phyloP scores from a whole-genome alignment of 129 eudicot genomes.

The Logfia minima region DNA sequence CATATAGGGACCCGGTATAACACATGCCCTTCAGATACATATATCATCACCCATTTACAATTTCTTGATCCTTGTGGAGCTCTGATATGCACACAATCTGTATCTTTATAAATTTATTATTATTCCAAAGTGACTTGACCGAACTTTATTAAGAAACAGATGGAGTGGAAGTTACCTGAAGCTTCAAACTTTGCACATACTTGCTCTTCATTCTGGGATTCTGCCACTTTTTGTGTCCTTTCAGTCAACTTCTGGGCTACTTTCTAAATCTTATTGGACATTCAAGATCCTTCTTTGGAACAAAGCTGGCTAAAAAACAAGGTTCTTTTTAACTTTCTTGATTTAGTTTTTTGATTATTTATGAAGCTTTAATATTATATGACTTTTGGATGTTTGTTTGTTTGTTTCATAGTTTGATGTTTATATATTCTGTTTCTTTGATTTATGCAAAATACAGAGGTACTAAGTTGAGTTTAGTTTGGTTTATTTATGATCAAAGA shows the following conservation, averaged over 20 bases:
- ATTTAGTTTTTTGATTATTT: neutral
- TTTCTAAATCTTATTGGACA: constrained; percentile 16
- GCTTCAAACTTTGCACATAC: constrained; percentile 28
- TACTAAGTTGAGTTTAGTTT: constrained; percentile 2
- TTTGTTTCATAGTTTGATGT: constrained; percentile 11
- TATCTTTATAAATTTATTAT: constrained; percentile 27
- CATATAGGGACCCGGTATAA: constrained; percentile 22
- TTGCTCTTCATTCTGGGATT: constrained; percentile 15
- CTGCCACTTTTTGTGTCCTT: constrained; percentile 25
- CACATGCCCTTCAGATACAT: constrained; percentile 20
- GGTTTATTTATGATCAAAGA: constrained; percentile 5
- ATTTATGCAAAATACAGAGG: neutral
- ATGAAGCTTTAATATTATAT: neutral
- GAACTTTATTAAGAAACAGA: constrained; percentile 24
- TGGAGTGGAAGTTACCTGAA: constrained; percentile 42
- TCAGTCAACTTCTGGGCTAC: constrained; percentile 18
- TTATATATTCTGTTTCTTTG: neutral
- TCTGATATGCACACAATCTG: constrained; percentile 33
- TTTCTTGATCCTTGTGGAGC: constrained; percentile 29
- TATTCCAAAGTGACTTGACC: neutral
- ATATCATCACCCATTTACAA: constrained; percentile 23
- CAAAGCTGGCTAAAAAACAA: constrained; percentile 34
- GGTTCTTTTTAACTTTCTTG: constrained; percentile 12
- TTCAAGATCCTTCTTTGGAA: constrained; percentile 22
- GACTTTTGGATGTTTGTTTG: constrained; percentile 15